Conservation (phyloP, 2,329 filamentous ascomycete species). For the Diplodia mutila region DNA sequence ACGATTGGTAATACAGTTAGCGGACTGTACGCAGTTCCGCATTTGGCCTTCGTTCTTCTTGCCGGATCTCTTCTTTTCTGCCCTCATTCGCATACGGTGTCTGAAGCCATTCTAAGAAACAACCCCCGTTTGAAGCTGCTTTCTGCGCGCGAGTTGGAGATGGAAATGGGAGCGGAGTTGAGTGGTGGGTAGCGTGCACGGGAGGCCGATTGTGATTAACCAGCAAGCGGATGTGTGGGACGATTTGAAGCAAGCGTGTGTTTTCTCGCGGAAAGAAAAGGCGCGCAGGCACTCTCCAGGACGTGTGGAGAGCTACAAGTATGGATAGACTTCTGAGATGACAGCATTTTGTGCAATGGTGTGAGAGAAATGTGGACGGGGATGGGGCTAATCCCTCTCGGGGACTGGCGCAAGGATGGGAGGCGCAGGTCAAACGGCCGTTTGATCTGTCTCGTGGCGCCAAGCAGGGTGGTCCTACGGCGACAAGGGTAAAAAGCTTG, state of each 20-base stretch:
- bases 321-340: conserved; percentile 23
- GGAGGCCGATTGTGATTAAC: conserved; percentile 11
- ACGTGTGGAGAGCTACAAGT: neutral
- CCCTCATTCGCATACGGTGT: conserved; percentile 18
- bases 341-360: conserved; percentile 12
- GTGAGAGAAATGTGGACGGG: neutral
- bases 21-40: neutral
- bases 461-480: neutral
- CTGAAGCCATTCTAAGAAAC: conserved; percentile 21
- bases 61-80: conserved; percentile 3
- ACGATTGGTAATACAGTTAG: conserved; percentile 20
- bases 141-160: conserved; percentile 1
- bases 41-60: conserved; percentile 20
- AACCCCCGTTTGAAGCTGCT: conserved; percentile 14
- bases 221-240: conserved; percentile 7
- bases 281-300: neutral
- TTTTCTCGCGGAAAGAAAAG: neutral
- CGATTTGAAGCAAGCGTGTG: neutral
- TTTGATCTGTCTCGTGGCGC: neutral
- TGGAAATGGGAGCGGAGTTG: neutral
- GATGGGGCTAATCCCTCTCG: no score
- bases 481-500: neutral
- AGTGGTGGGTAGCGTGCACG: neutral
- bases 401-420: no score
- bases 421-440: no score